phyloP scores from a whole-genome alignment of 2,329 filamentous ascomycete species.

The Monosporascus ibericus region DNA sequence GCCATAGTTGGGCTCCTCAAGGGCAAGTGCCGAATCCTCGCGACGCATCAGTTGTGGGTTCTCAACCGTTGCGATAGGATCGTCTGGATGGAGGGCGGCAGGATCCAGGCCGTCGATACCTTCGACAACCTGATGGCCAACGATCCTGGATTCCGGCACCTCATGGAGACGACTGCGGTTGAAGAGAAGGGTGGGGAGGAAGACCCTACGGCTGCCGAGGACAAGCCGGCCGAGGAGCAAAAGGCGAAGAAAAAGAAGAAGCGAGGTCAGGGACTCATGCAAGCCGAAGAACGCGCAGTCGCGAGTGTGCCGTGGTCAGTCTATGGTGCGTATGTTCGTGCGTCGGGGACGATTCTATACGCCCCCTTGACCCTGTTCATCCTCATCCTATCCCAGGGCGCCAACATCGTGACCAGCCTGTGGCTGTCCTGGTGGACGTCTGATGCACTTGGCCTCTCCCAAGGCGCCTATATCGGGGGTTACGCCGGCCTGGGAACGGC shows the following conservation, averaged over 20 bases:
- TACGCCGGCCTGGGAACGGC: constrained; percentile 65
- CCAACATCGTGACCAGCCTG: constrained; percentile 80
- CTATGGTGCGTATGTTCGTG: constrained; percentile 69
- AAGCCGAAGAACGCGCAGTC: constrained; percentile 60
- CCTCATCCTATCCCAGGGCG: constrained; percentile 67
- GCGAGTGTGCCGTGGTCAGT: constrained; percentile 74
- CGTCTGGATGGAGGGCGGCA: constrained; percentile 85
- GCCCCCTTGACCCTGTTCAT: constrained; percentile 58
- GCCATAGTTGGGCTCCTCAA: constrained; percentile 85
- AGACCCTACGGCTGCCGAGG: constrained; percentile 40
- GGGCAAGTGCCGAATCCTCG: constrained; percentile 83
- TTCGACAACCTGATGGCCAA: constrained; percentile 81
- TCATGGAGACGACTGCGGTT: constrained; percentile 80
- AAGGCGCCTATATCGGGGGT: constrained; percentile 65
- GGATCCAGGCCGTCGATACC: constrained; percentile 78
- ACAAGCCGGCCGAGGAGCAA: constrained; percentile 37
- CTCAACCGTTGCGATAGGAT: constrained; percentile 86
- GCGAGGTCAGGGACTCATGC: constrained; percentile 63
- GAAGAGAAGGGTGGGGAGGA: constrained; percentile 55
- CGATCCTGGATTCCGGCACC: constrained; percentile 69
- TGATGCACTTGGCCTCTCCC: constrained; percentile 61
- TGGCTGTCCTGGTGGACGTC: constrained; percentile 96
- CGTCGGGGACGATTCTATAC: constrained; percentile 66
- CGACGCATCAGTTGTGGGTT: constrained; percentile 93
- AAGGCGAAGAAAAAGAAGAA: constrained; percentile 50